These are phyloP conservation scores for Hymenoscyphus fraxineus DNA, from an alignment of 2,329 filamentous ascomycete species.

Conservation along the genomic window DNA sequence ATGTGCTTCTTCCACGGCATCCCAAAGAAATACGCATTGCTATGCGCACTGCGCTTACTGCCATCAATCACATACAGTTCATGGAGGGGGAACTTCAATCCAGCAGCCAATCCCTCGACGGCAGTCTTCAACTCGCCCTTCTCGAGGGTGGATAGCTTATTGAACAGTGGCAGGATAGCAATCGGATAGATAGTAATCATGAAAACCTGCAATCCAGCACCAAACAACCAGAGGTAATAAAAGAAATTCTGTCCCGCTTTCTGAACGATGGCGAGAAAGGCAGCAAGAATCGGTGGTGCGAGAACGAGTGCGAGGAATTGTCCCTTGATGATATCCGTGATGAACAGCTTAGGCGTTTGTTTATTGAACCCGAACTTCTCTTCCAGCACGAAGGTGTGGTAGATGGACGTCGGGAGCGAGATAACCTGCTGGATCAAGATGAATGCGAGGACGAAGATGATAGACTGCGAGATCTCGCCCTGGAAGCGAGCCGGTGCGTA, in stretches of 20 bases:
- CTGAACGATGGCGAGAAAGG: constrained; percentile 90
- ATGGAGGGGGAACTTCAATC: constrained; percentile 84
- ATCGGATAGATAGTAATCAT: constrained; percentile 96
- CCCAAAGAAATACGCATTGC: constrained; percentile 94
- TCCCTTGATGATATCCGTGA: constrained; percentile 87
- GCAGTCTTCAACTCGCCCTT: constrained; percentile 82
- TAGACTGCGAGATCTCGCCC: constrained; percentile 90
- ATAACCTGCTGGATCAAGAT: constrained; percentile 76
- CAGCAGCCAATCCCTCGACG: constrained; percentile 78
- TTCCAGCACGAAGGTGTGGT: constrained; percentile 93
- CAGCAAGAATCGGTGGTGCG: constrained; percentile 82
- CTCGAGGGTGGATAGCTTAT: constrained; percentile 91
- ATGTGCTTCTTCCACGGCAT: constrained; percentile 99
- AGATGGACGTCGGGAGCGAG: constrained; percentile 77
- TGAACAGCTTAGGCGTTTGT: constrained; percentile 83
- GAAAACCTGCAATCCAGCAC: constrained; percentile 83
- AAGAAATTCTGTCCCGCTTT: constrained; percentile 93
- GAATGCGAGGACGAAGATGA: constrained; percentile 87
- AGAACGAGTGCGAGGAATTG: constrained; percentile 77
- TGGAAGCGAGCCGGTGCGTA: constrained; percentile 76
- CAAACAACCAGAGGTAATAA: constrained; percentile 96
- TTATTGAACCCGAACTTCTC: constrained; percentile 99
- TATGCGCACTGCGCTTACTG: constrained; percentile 82
- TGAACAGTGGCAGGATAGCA: constrained; percentile 91
- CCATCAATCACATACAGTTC: constrained; percentile 95